phyloP scores from a whole-genome alignment of 2,329 filamentous ascomycete species.

The Trichothecium roseum region DNA sequence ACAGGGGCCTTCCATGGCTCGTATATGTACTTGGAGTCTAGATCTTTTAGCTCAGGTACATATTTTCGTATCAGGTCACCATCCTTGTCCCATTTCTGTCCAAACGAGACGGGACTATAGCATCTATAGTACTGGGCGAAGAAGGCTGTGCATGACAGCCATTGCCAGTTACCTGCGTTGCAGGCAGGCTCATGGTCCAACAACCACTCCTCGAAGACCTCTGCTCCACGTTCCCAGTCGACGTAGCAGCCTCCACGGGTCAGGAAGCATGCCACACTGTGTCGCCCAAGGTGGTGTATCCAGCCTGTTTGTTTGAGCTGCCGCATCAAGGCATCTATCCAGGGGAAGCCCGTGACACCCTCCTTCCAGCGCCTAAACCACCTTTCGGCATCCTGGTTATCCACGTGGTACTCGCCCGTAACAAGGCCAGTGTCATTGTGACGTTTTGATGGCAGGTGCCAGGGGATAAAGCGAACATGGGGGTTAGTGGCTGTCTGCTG shows the following conservation, averaged over 20 bases:
- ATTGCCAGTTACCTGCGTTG: slow-evolving; percentile 71
- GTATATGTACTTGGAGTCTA: slow-evolving; percentile 63
- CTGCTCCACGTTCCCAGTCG: slow-evolving; percentile 67
- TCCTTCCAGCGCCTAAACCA: slow-evolving; percentile 61
- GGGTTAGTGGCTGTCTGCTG: slow-evolving; percentile 55
- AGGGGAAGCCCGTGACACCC: slow-evolving; percentile 66
- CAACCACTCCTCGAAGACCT: slow-evolving; percentile 68
- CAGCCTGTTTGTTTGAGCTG: slow-evolving; percentile 63
- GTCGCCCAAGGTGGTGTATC: slow-evolving; percentile 71
- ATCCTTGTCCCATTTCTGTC: slow-evolving; percentile 64
- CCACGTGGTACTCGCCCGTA: slow-evolving; percentile 53
- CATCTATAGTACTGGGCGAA: slow-evolving; percentile 62
- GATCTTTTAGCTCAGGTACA: slow-evolving; percentile 53
- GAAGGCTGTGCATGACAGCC: slow-evolving; percentile 67
- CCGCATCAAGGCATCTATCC: slow-evolving; percentile 73
- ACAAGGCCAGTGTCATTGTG: slow-evolving; percentile 31
- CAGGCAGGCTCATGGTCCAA: slow-evolving; percentile 67
- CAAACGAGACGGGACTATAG: slow-evolving; percentile 62
- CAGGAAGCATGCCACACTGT: slow-evolving; percentile 73
- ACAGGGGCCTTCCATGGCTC: slow-evolving; percentile 69
- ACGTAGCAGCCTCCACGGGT: slow-evolving; percentile 70
- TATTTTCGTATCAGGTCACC: slow-evolving; percentile 54
- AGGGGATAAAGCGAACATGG: slow-evolving; percentile 64
- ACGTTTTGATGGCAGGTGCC: slow-evolving; percentile 60
- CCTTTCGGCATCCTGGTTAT: slow-evolving; percentile 48